Conservation (phyloP, 2,329 filamentous ascomycete genomes). For the Westerdykella aurantiaca region DNA sequence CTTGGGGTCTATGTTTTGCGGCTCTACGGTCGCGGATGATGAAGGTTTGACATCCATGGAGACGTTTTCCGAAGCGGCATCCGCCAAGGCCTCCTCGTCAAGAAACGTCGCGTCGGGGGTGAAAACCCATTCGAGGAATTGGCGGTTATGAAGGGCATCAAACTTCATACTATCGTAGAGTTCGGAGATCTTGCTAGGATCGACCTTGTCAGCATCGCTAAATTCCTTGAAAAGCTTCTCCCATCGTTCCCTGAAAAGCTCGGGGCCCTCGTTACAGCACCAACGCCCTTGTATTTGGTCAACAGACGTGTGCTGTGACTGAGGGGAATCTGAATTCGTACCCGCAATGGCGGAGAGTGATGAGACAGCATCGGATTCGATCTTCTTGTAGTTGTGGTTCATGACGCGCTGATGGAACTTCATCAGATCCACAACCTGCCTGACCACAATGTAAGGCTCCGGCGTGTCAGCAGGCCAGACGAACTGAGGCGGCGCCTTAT, state of each 20-base stretch:
- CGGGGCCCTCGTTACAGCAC: constrained; percentile 94
- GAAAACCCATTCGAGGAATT: constrained; percentile 96
- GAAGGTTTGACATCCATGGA: constrained; percentile 19
- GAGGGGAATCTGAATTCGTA: constrained; percentile 27
- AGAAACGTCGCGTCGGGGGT: constrained; percentile 76
- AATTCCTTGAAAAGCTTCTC: constrained; percentile 98
- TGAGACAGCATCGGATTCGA: constrained; percentile 61
- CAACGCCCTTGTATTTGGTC: constrained; percentile 73
- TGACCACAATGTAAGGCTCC: constrained; percentile 88
- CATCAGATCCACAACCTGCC: constrained; percentile 90
- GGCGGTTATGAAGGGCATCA: constrained; percentile 91
- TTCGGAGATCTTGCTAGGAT: constrained; percentile 97
- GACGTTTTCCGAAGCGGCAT: constrained; percentile 30
- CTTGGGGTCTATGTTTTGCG: constrained; percentile 20
- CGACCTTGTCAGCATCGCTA: constrained; percentile 93
- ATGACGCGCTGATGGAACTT: constrained; percentile 94
- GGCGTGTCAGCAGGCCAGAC: constrained; percentile 95
- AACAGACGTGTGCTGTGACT: constrained; percentile 26
- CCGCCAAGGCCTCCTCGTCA: constrained; percentile 50
- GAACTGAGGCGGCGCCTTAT: constrained; percentile 88
- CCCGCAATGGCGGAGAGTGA: constrained; percentile 48
- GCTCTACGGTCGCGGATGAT: constrained; percentile 29
- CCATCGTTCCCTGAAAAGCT: constrained; percentile 94
- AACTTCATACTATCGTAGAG: constrained; percentile 99
- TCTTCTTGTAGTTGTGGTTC: constrained; percentile 83